Evolutionary conservation across 441 rosid species (phyloP).

Genomic region (Euphorbia celastroides): DNA sequence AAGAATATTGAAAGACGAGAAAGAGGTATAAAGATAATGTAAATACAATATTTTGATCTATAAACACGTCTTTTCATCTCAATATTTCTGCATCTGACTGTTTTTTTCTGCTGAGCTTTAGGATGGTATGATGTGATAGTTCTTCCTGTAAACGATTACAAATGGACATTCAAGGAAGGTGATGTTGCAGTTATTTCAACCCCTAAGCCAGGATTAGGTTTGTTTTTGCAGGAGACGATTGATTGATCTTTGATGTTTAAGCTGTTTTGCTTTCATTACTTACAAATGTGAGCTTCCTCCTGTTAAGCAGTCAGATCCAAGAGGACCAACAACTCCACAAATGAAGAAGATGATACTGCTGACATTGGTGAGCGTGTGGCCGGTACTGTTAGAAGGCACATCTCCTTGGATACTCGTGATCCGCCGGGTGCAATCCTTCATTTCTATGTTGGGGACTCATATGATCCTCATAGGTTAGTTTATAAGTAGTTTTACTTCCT

Average conservation of each 20-base stretch:
- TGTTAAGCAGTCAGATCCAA: constrained; percentile 49
- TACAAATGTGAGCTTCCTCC: constrained; percentile 8
- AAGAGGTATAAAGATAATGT: constrained; percentile 44
- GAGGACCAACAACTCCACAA: constrained; percentile 37
- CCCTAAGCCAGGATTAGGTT: constrained; percentile 82
- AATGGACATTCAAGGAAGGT: constrained; percentile 97
- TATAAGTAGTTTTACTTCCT: constrained; percentile 2
- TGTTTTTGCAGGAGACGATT: constrained; percentile 11
- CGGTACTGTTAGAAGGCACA: constrained; percentile 89
- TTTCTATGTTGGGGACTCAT: constrained; percentile 86
- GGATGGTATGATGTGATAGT: constrained; percentile 97
- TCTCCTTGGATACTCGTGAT: constrained; percentile 89
- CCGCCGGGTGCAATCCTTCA: constrained; percentile 96
- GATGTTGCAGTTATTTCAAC: constrained; percentile 91
- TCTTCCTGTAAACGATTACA: constrained; percentile 65
- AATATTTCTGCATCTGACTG: constrained; percentile 16
- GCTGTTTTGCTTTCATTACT: constrained; percentile 1
- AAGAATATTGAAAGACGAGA: constrained; percentile 81
- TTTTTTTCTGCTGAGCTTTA: constrained; percentile 28
- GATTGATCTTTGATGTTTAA: background rate
- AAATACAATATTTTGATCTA: background rate
- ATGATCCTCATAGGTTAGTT: constrained; percentile 56
- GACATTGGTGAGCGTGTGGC: constrained; percentile 78
- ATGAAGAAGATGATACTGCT: constrained; percentile 60
- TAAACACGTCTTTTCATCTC: background rate